phyloP scores from a whole-genome alignment of 1,139 yeast genomes.

The Candida tunisiensis region DNA sequence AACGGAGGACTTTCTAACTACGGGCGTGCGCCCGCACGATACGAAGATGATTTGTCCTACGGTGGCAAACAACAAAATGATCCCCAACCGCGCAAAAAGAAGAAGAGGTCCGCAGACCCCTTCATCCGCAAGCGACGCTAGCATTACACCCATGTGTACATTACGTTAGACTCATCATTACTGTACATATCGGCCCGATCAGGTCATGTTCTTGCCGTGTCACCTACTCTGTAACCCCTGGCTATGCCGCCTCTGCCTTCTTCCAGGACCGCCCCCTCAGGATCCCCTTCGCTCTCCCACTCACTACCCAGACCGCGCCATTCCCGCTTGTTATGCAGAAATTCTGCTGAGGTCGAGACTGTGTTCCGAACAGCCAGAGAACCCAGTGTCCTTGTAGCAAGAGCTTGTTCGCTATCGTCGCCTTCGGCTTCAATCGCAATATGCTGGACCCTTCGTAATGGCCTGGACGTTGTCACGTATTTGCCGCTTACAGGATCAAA shows the following conservation, averaged over 20 bases:
- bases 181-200: no score
- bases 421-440: constrained; percentile 27
- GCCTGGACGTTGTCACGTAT: constrained; percentile 50
- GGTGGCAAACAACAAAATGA: no score
- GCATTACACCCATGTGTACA: no score
- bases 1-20: no score
- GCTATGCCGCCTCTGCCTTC: constrained; percentile 83
- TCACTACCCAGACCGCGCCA: constrained; percentile 96
- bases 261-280: constrained; percentile 40
- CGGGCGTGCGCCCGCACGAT: no score
- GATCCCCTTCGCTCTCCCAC: constrained; percentile 26
- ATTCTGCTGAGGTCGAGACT: constrained; percentile 75
- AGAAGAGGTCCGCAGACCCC: no score
- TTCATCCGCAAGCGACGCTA: no score
- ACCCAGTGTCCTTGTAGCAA: constrained; percentile 43
- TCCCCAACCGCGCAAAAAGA: no score
- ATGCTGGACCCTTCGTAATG: constrained; percentile 51
- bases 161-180: no score
- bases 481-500: constrained; percentile 84
- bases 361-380: constrained; percentile 41
- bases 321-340: constrained; percentile 42
- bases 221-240: constrained; percentile 38
- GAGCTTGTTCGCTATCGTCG: constrained; percentile 18
- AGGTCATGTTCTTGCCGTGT: no score
- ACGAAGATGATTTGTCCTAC: no score